Evolutionary conservation across 257 asterid species (phyloP).

Genomic region (Avicennia marina): DNA sequence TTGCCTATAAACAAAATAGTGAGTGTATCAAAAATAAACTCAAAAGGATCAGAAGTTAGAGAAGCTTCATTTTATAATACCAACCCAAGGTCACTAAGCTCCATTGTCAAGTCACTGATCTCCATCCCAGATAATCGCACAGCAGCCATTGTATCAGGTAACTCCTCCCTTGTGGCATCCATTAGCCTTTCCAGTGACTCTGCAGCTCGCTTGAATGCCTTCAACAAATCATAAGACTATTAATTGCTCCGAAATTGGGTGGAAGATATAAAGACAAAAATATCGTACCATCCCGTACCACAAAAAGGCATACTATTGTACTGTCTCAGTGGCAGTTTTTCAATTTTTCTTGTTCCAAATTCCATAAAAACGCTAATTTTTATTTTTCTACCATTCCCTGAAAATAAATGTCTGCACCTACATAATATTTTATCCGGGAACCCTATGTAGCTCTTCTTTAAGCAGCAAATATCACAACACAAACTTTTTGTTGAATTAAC

Average conservation of each 20-base stretch:
- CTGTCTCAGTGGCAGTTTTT: not conserved
- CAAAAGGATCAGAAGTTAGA: not conserved
- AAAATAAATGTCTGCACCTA: too few relatives aligned
- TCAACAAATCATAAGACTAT: not conserved
- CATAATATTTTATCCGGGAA: not conserved
- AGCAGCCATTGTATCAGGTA: slow-evolving; percentile 94
- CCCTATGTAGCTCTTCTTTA: not conserved
- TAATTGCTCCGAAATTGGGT: too few relatives aligned
- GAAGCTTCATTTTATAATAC: slow-evolving; percentile 24
- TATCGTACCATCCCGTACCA: too few relatives aligned
- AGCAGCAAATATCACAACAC: too few relatives aligned
- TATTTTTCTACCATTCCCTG: slow-evolving; percentile 1
- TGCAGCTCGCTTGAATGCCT: slow-evolving; percentile 91
- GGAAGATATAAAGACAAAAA: too few relatives aligned
- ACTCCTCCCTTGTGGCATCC: slow-evolving; percentile 84
- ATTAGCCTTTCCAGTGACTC: slow-evolving; percentile 74
- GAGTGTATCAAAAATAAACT: not conserved
- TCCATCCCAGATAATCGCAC: slow-evolving; percentile 95
- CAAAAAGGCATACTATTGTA: not conserved
- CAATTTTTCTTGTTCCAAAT: slow-evolving; percentile 3
- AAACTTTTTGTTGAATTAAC: too few relatives aligned
- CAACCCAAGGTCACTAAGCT: slow-evolving; percentile 92
- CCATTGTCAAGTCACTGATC: slow-evolving; percentile 83
- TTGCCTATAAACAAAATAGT: slow-evolving; percentile 41
- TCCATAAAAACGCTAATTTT: not conserved